Base-by-base conservation (phyloP, 805 yeast species). In the Candida peoriensis region DNA sequence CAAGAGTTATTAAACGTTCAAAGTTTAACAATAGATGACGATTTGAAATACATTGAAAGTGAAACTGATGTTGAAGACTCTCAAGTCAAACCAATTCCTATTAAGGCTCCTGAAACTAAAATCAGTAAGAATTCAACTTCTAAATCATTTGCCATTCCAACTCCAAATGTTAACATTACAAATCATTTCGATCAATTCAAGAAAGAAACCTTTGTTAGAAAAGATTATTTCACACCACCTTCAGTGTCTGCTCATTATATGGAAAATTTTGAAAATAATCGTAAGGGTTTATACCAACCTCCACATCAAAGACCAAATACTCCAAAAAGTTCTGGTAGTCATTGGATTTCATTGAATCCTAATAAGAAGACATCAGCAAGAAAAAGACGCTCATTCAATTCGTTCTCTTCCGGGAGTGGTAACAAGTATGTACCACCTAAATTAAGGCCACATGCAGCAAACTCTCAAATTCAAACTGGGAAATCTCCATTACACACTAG, bases 21-120 rank as follows among this genome's bases (percentile, higher is more conserved):
- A 35, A 78, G 70, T 44, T 79, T 89, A 60, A 86, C 96, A 8
- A 74, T 85, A 41, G 96, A 89, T 60, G 95, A 86, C 47, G 94
- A 84, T 33, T 62, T 68, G 34, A 68, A 63, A 26, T 43, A 57
- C 20, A 61, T 65, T 21, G 74, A 69, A 20, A 72, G 68, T 28
- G 75, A 66, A 32, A 24, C 20, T n/a, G 22, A 19, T 28, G 33
- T 32, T 8, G 38, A 39, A 13, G 22, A 35, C 3, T 12, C 34
- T 16, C 40, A 41, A 18, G 44, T 41, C 11, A 45, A 47, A 23
- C 56, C 53, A n/a, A 44, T 50, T 24, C 18, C 46, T 13, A 46
- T 48, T 41, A 33, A 39, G 9, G 20, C 16, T 24, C 19, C 39
- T n/a, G 31, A 32, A 8, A 38, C 31, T 47, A 16, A 61, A 81